Conservation (phyloP, 345 rosid species). For the Aquilaria sinensis region DNA sequence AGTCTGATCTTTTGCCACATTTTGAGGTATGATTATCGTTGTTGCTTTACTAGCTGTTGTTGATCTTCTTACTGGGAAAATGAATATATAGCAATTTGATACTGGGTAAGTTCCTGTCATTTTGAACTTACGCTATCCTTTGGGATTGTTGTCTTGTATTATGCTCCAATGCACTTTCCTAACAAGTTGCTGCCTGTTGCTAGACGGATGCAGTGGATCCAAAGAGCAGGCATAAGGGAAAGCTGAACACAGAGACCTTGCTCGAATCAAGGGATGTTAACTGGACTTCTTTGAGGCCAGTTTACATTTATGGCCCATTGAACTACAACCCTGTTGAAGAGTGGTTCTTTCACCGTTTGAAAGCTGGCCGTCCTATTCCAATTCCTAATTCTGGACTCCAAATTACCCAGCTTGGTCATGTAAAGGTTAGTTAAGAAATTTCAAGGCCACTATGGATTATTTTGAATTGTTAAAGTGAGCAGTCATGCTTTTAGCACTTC, state of each 20-base stretch:
- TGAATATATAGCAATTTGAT: neutral
- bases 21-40: constrained; percentile 47
- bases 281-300: constrained; percentile 92
- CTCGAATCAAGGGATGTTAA: constrained; percentile 64
- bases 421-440: constrained; percentile 50
- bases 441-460: constrained; percentile 1
- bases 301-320: constrained; percentile 92
- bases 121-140: neutral
- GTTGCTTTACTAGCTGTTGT: neutral
- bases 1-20: constrained; percentile 82
- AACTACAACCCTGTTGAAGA: constrained; percentile 98
- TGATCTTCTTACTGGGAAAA: neutral
- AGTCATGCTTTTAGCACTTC: neutral
- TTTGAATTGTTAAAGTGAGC: neutral
- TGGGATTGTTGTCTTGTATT: neutral
- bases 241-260: constrained; percentile 78
- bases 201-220: constrained; percentile 93
- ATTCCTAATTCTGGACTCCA: constrained; percentile 83
- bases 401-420: constrained; percentile 90
- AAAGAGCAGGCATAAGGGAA: constrained; percentile 97
- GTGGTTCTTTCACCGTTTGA: constrained; percentile 96
- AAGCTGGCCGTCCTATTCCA: constrained; percentile 92
- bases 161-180: neutral
- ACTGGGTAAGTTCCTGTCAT: neutral
- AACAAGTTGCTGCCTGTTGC: constrained; percentile 7